Evolutionary conservation across 176 grass and related monocot genomes (phyloP).

Genomic region (Cocos nucifera): DNA sequence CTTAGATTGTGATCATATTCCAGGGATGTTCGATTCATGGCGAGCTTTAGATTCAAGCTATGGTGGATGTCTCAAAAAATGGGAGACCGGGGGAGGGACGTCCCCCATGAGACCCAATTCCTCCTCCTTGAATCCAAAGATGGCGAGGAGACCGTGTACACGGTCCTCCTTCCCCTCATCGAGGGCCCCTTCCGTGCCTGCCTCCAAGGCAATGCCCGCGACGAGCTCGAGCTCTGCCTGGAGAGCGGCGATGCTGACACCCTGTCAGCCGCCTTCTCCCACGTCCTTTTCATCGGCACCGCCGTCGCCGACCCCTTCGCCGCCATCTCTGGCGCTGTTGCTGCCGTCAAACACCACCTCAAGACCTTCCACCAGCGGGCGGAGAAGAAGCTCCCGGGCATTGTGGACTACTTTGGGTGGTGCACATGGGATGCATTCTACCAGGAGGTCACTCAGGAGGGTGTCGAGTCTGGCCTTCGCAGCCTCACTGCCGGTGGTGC

Average conservation of each 20-base stretch:
- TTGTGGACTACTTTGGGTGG: slow-evolving; percentile 94
- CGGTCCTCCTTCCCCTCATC: slow-evolving; percentile 76
- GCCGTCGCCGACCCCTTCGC: slow-evolving; percentile 63
- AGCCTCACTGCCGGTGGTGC: slow-evolving; percentile 53
- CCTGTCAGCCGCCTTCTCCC: slow-evolving; percentile 23
- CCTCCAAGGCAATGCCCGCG: slow-evolving; percentile 53
- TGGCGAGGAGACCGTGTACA: slow-evolving; percentile 30
- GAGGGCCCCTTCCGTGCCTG: slow-evolving; percentile 75
- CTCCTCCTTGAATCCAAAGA: slow-evolving; percentile 65
- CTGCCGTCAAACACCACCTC: slow-evolving; percentile 39
- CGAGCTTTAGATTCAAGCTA: slow-evolving; percentile 91
- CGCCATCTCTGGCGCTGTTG: slow-evolving; percentile 62
- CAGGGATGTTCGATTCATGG: slow-evolving; percentile 63
- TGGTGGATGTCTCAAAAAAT: slow-evolving; percentile 99
- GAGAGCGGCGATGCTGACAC: slow-evolving; percentile 80
- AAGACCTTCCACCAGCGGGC: slow-evolving; percentile 46
- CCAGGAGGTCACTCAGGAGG: slow-evolving; percentile 81
- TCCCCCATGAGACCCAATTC: slow-evolving; percentile 94
- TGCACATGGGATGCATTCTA: slow-evolving; percentile 99
- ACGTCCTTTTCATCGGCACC: slow-evolving; percentile 61
- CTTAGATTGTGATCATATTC: slow-evolving; percentile 1
- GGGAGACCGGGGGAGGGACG: slow-evolving; percentile 63
- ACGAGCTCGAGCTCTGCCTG: slow-evolving; percentile 68
- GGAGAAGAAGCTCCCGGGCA: slow-evolving; percentile 82
- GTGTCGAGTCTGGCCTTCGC: slow-evolving; percentile 69